Base-by-base conservation (phyloP, 371 early-diverging fungal genomes). In the Sporodiniella umbellata region DNA sequence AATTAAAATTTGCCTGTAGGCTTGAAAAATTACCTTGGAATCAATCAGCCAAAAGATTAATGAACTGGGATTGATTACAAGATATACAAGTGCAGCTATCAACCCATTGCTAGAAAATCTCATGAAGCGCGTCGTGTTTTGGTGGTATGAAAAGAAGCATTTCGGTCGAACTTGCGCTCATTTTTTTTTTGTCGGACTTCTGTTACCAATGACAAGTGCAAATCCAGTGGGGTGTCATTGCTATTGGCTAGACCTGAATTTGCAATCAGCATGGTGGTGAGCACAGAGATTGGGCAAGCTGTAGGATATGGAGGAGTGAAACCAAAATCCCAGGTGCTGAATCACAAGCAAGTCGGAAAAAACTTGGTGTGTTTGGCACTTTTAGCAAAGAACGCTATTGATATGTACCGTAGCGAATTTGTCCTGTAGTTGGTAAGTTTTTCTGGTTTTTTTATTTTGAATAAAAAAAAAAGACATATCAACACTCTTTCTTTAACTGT, bases 141-240 rank as follows among this genome's bases (percentile, higher is more conserved):
- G 47, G 47, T 47, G 47, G 47, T 47, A 47, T 47, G 47, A 33
- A 33, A 47, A 47, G 47, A 47, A 47, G 33, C 8, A 45, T 45
- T 45, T 45, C 46, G 33, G 46, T 45, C 46, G 33, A 45, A 45
- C 33, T 2, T 18, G 18, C 8, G 46, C 46, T 26, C 46, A 45
- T 31, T 45, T 30, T 45, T n/a, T n/a, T n/a, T 45, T 45, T 42
- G 33, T 51, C 42, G 51, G 51, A 51, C 43, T 42, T 51, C 51
- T 42, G 43, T 51, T 43, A 40, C 31, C 42, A 42, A 51, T 51
- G 43, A 51, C 43, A 40, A 51, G 50, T 50, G 50, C 50, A 51
- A 51, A 51, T 42, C 51, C 51, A 51, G 51, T 42, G 43, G 43
- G 50, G 42, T 50, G 50, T 50, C 50, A 50, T 50, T 50, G 50